A percentile compares a stretch with the other conserved stretches of the same genome.
Evolutionary conservation across 768 basidiomycete species (phyloP).

Genomic region (Suillus clintonianus): DNA sequence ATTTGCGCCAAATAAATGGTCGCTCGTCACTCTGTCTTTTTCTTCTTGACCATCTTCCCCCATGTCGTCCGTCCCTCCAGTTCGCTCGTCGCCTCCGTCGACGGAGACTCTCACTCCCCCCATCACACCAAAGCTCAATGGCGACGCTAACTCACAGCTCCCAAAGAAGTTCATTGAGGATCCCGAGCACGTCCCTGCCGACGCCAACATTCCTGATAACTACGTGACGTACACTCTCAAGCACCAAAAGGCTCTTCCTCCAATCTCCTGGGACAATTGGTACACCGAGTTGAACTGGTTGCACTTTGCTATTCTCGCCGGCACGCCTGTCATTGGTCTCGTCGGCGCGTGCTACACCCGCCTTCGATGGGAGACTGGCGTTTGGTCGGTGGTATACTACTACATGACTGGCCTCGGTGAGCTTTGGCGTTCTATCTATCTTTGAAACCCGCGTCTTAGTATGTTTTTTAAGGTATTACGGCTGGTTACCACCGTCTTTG

Average conservation of each 20-base stretch:
- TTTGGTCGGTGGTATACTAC: constrained; percentile 71
- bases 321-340: constrained; percentile 74
- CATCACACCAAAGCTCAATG: constrained; percentile 5
- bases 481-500: constrained; percentile 97
- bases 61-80: constrained; percentile 30
- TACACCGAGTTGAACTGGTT: constrained; percentile 74
- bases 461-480: constrained; percentile 60
- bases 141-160: not conserved
- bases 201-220: constrained; percentile 75
- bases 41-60: constrained; percentile 22
- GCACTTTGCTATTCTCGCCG: constrained; percentile 67
- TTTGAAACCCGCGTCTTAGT: constrained; percentile 39
- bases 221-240: constrained; percentile 78
- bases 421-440: constrained; percentile 42
- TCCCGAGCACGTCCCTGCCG: constrained; percentile 40
- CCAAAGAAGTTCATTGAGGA: constrained; percentile 22
- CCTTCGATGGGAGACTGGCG: constrained; percentile 71
- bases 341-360: constrained; percentile 68
- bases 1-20: constrained; percentile 27
- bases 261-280: constrained; percentile 61
- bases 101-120: constrained; percentile 11
- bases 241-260: constrained; percentile 67
- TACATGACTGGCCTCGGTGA: constrained; percentile 81
- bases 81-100: constrained; percentile 16
- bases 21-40: constrained; percentile 11